Evolutionary conservation across 2,329 filamentous ascomycete species (phyloP).

Genomic region (Leptographium radiaticola): DNA sequence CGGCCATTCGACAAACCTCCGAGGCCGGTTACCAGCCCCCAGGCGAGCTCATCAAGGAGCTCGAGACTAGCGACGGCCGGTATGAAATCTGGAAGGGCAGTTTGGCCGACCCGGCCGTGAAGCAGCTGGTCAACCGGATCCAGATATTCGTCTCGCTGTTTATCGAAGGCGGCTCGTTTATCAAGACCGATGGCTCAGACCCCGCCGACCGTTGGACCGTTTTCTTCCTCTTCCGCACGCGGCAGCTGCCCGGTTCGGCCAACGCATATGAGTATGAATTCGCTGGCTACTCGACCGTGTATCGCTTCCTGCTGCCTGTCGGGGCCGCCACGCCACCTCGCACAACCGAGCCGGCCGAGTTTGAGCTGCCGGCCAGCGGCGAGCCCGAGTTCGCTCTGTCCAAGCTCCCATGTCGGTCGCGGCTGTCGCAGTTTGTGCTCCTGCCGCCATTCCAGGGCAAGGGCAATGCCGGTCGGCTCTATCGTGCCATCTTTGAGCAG

Average conservation of each 20-base stretch:
- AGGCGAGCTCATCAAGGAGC: slow-evolving; percentile 54
- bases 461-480: slow-evolving; percentile 69
- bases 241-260: slow-evolving; percentile 25
- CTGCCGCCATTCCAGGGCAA: slow-evolving; percentile 74
- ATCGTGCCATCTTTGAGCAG: slow-evolving; percentile 62
- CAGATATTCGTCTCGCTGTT: slow-evolving; percentile 77
- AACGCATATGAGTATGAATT: slow-evolving; percentile 58
- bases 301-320: slow-evolving; percentile 72
- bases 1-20: slow-evolving; percentile 33
- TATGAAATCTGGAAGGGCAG: slow-evolving; percentile 80
- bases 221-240: slow-evolving; percentile 65
- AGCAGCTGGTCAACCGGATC: slow-evolving; percentile 62
- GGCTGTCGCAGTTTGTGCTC: slow-evolving; percentile 89
- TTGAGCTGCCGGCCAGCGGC: slow-evolving; percentile 20
- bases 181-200: slow-evolving; percentile 51
- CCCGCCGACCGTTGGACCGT: slow-evolving; percentile 74
- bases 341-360: slow-evolving; percentile 15
- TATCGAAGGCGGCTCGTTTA: slow-evolving; percentile 81
- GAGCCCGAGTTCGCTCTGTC: slow-evolving; percentile 27
- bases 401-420: slow-evolving; percentile 59
- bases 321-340: slow-evolving; percentile 31
- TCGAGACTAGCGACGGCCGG: slow-evolving; percentile 43
- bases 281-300: slow-evolving; percentile 80
- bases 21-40: slow-evolving; percentile 51
- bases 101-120: slow-evolving; percentile 55